Evolutionary conservation across 495 filamentous ascomycete species (phyloP), one percentile per base, ranked within the genome.

Genomic region (Penicillium herquei): DNA sequence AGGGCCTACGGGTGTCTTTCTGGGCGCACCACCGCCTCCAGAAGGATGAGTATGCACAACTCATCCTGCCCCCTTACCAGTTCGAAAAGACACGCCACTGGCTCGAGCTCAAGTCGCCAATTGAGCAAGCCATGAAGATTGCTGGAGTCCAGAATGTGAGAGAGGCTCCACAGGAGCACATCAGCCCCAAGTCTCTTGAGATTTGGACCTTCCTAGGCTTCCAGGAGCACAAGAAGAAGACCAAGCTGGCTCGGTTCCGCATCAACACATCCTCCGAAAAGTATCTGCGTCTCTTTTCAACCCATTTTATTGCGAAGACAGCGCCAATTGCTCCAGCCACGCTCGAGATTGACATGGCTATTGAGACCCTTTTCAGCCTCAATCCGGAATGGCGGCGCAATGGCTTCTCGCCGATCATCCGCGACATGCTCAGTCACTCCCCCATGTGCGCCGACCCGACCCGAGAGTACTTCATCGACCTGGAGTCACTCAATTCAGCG

Each of bases 51-150:
- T 78, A 77, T 52, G 14, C 50, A 3, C 40, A 33, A 6, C 3
- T 81, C n/a, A 48, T 67, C 1, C 69, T 84, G 0, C 81, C 81
- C 11, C 74, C 81, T 3, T 83, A 82, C 45, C 76, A 81, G 52
- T 84, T 83, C 41, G 77, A 80, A 32, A 74, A 74, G 55, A 56
- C 68, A 0, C 35, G 56, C 1, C 74, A 79, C 35, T 78, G 74
- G 74, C 47, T 77, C 41, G 65, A 74, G 5, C 61, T 70, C 34
- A 68, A 66, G 44, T 6, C 6, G 21, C 43, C 43, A 10, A 18
- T 17, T 17, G 35, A 11, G 9, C 5, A 17, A 10, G 31, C 12
- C 33, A n/a, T 33, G 33, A 55, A 55, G 34, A n/a, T n/a, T n/a
- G n/a, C n/a, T n/a, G 41, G 6, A 35, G 33, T 11, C 33, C 33